Percentiles rank a stretch among this genome's conserved stretches.
Conservation (phyloP, 1,284 basidiomycete genomes). For the Malassezia caprae region DNA sequence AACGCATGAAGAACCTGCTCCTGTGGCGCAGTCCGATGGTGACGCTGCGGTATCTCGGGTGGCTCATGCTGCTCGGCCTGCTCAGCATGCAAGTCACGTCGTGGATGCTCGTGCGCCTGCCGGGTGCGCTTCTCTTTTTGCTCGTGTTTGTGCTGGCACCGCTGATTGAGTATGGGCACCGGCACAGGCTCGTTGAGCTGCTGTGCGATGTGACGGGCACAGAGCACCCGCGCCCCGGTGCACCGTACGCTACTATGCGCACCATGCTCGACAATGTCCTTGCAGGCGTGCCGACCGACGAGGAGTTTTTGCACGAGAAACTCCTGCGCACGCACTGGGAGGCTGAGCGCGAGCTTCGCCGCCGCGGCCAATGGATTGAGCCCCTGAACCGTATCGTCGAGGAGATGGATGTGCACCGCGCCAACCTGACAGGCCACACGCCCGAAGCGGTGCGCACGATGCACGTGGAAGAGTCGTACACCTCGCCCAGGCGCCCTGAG, state of each 20-base stretch:
- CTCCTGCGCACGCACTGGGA: constrained; percentile 10
- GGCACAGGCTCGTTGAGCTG: constrained; percentile 1
- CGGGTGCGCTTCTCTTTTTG: constrained; percentile 16
- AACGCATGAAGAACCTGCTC: constrained; percentile 24
- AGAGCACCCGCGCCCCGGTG: background rate
- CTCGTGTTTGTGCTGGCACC: constrained; percentile 22
- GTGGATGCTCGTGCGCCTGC: constrained; percentile 17
- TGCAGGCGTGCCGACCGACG: constrained; percentile 25
- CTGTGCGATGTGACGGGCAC: background rate
- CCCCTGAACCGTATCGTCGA: constrained; percentile 12
- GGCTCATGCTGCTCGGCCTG: constrained; percentile 11
- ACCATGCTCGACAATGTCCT: constrained; percentile 19
- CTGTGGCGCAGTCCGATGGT: constrained; percentile 20
- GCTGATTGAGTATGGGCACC: constrained; percentile 20
- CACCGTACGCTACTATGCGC: background rate
- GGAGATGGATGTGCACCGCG: constrained; percentile 2
- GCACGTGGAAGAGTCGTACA: background rate
- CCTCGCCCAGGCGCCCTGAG: background rate
- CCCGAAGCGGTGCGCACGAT: background rate
- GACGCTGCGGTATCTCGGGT: constrained; percentile 19
- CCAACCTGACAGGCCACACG: background rate
- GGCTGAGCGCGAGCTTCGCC: constrained; percentile 15
- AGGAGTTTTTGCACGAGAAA: constrained; percentile 14
- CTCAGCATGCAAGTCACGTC: constrained; percentile 17
- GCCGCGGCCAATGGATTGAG: constrained; percentile 10